phyloP scores from a whole-genome alignment of 2,329 filamentous ascomycete species.

The Thielaviopsis ethacetica region DNA sequence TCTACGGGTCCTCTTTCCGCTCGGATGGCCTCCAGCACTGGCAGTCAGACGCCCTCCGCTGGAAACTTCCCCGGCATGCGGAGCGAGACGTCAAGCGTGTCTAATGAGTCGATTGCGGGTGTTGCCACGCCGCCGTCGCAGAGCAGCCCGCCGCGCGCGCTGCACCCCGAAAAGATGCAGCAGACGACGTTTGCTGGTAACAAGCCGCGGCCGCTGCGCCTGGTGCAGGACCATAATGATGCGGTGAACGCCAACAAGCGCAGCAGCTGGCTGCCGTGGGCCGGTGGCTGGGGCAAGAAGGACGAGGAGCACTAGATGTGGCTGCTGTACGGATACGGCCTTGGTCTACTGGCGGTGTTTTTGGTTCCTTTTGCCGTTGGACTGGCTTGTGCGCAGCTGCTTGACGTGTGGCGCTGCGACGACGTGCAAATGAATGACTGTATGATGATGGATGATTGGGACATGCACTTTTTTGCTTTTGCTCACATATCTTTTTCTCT shows the following conservation, averaged over 20 bases:
- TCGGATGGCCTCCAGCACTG: constrained; percentile 30
- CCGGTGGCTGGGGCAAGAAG: constrained; percentile 31
- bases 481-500: not conserved
- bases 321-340: not conserved
- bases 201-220: constrained; percentile 68
- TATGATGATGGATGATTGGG: constrained; percentile 6
- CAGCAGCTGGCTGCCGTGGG: constrained; percentile 50
- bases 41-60: constrained; percentile 26
- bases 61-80: constrained; percentile 60
- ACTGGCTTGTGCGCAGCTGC: not conserved
- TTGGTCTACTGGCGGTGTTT: not conserved
- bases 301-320: constrained; percentile 18
- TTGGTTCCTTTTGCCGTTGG: not conserved
- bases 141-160: constrained; percentile 30
- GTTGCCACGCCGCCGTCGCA: constrained; percentile 30
- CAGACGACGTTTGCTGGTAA: constrained; percentile 45
- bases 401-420: not conserved
- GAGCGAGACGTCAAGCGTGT: constrained; percentile 47
- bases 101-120: constrained; percentile 42
- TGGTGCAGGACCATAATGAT: constrained; percentile 65
- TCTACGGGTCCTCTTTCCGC: constrained; percentile 26
- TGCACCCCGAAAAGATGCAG: constrained; percentile 25
- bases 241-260: constrained; percentile 36
- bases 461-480: constrained; percentile 4
- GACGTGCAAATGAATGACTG: not conserved